Evolutionary conservation across 2,329 filamentous ascomycete genomes (phyloP), one percentile per base, ranked within the genome.

Genomic region (Talaromyces sp.): DNA sequence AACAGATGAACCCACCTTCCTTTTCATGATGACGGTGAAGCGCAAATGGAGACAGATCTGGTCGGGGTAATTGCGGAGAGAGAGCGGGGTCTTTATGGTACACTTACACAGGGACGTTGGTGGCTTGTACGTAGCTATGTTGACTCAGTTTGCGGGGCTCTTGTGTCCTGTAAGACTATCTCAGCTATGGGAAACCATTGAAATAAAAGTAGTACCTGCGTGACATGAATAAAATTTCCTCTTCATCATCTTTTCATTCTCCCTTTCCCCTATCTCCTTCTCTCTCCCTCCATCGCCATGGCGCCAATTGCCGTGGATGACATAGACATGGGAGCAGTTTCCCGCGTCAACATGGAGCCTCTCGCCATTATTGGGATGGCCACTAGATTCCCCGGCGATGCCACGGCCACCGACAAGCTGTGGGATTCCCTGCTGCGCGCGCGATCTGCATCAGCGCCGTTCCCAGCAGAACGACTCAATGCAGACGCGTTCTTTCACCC

Each of bases 311-410:
- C 48, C 9, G 27, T 29, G 48, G 53, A 55, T 55, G 29, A 24
- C 53, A 21, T 31, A 17, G 51, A 29, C 48, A 52, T 52, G 48
- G 24, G 48, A 29, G 24, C 26, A 52, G 12, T 7, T 26, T 29
- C 48, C 19, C 48, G 24, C 14, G 17, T n/a, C 12, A 19, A 29
- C 3, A 52, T 55, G 19, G 68, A 70, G 53, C 66, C 68, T 3
- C 68, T 72, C 57, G 75, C 74, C 11, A 70, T 78, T 11, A 63
- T 78, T n/a, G 75, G 75, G 2, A 63, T 68, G 38, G 71, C 67
- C 12, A 66, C 66, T 17, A 68, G 67, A 0, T 68, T 74, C 54
- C 66, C 73, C 2, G 69, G 73, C 7, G 65, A 73, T n/a, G 74
- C 71, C 24, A 65, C 65, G 11, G 68, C 67, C 0, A 65, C 68